Evolutionary conservation across 495 filamentous ascomycete genomes (phyloP).

Genomic region (Daldinia bambusicola): DNA sequence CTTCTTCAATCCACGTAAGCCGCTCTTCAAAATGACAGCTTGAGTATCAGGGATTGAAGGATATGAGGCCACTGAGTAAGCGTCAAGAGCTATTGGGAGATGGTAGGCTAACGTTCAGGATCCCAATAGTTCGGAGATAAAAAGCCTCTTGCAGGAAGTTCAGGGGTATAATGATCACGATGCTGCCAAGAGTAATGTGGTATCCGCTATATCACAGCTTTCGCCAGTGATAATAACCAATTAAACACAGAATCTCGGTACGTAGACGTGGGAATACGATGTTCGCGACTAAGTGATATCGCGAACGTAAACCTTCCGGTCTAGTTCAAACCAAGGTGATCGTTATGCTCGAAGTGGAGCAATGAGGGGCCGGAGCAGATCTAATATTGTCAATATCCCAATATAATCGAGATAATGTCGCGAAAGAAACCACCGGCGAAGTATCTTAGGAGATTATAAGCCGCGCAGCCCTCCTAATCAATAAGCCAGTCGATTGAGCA

Average conservation of each 20-base stretch:
- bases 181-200: constrained; percentile 19
- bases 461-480: neutral
- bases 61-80: constrained; percentile 36
- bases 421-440: constrained; percentile 4
- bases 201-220: constrained; percentile 11
- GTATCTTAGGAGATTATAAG: constrained; percentile 12
- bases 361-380: constrained; percentile 6
- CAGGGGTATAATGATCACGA: constrained; percentile 29
- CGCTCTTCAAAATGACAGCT: constrained; percentile 1
- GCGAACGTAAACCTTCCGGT: constrained; percentile 13
- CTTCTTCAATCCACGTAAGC: constrained; percentile 30
- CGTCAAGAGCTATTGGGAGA: constrained; percentile 20
- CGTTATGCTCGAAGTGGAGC: constrained; percentile 23
- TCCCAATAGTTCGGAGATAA: constrained; percentile 33
- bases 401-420: constrained; percentile 22
- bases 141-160: constrained; percentile 36
- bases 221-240: constrained; percentile 24
- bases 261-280: constrained; percentile 9
- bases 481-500: constrained; percentile 11
- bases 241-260: constrained; percentile 12
- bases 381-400: constrained; percentile 20
- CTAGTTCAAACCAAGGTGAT: constrained; percentile 5
- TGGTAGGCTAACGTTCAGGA: constrained; percentile 18
- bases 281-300: constrained; percentile 17
- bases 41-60: constrained; percentile 21